Base-by-base conservation (phyloP, 768 basidiomycete species). In the Pisolithus microcarpus region DNA sequence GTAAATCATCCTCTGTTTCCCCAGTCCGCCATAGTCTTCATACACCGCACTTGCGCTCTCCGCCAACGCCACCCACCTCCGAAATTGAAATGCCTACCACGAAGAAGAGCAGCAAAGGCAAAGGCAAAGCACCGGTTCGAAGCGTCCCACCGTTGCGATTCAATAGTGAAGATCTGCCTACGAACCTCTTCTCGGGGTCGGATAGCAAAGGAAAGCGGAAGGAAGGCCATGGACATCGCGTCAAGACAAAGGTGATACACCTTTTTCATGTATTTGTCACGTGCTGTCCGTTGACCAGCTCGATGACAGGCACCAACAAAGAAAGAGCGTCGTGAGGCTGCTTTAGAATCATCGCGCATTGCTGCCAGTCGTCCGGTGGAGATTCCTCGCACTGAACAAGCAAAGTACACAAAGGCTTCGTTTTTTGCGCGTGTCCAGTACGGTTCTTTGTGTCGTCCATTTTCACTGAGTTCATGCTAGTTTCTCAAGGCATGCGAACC, bases 11-110 rank as follows among this genome's bases (percentile, higher is more conserved):
- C 49, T 68, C 70, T 18, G 62, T 70, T 31, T 69, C 72, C 26
- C 70, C 57, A 55, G 61, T 58, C 61, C 63, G 53, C 51, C 71
- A 56, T 65, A 66, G 26, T 62, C 74, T 64, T 55, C 67, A 47
- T 49, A 66, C 52, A 61, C 71, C 45, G 62, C 71, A 46, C 64
- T 71, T 36, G 13, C 60, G 55, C 38, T 63, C 61, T 40, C 68
- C 68, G 3, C 62, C 66, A 36, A 84, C 83, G 7, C 81, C 80
- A 6, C 79, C 82, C 5, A 84, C 82, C 11, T 83, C 84, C 7
- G 76, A 81, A 21, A 69, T 70, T 45, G 78, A 80, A 34, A 60
- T 72, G 61, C 57, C 65, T 1, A 52, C 63, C n/a, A n/a, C 51
- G 34, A 61, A 57, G 13, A 67, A 64, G 56, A 48, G 30, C 18